These are phyloP conservation scores for Beauveria sp. DNA, from an alignment of 2,329 filamentous ascomycete genomes.

Conservation along the genomic window DNA sequence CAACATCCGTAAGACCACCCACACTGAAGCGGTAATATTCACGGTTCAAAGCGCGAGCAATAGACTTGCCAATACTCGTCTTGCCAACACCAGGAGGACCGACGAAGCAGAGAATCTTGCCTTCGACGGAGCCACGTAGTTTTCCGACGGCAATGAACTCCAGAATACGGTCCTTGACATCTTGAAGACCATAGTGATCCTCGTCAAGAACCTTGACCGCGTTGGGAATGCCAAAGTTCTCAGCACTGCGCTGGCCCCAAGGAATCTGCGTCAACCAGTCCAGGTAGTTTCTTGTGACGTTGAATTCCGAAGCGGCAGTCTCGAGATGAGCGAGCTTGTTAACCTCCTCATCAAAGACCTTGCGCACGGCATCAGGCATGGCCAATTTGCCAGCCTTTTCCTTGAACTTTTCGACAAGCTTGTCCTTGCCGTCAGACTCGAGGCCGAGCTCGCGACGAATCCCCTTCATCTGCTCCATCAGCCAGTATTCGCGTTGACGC, in stretches of 20 bases:
- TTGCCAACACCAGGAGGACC: conserved; percentile 96
- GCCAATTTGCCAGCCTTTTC: conserved; percentile 89
- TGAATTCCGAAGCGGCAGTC: conserved; percentile 94
- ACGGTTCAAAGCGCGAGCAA: conserved; percentile 85
- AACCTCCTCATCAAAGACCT: conserved; percentile 96
- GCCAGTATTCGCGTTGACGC: conserved; percentile 93
- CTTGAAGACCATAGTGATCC: conserved; percentile 93
- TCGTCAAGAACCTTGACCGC: conserved; percentile 87
- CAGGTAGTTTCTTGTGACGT: conserved; percentile 94
- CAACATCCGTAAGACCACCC: conserved; percentile 91
- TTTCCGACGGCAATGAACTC: conserved; percentile 99
- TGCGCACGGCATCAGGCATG: conserved; percentile 94
- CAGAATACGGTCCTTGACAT: conserved; percentile 95
- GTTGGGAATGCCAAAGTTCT: conserved; percentile 93
- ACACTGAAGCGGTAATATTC: conserved; percentile 99
- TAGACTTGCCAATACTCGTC: conserved; percentile 97
- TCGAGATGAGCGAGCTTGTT: conserved; percentile 96
- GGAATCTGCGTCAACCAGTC: conserved; percentile 99
- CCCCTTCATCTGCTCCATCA: conserved; percentile 99
- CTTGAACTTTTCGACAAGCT: conserved; percentile 94
- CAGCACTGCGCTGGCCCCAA: conserved; percentile 89
- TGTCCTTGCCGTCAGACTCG: conserved; percentile 96
- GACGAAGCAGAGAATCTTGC: conserved; percentile 96
- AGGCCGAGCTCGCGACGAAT: conserved; percentile 93
- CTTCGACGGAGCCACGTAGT: conserved; percentile 90